phyloP scores from a whole-genome alignment of 1,139 yeast genomes.

The Trichomonascaceae sp. region DNA sequence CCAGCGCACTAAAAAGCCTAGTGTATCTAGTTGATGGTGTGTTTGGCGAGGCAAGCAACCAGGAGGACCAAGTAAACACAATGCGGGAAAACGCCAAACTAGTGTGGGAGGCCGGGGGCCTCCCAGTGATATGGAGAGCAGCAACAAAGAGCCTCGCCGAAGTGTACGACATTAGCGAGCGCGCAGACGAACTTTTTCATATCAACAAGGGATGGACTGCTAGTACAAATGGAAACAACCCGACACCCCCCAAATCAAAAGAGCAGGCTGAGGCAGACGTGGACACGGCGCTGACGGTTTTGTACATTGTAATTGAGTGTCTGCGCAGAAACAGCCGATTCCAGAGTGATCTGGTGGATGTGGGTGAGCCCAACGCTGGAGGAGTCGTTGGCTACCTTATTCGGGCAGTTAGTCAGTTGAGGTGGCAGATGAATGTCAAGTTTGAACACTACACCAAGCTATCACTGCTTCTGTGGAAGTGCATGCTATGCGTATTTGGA shows the following conservation, averaged over 20 bases:
- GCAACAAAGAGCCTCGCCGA: too few species aligned
- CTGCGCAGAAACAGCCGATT: constrained; percentile 18
- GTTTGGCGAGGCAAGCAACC: constrained; percentile 23
- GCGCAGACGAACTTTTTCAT: too few species aligned
- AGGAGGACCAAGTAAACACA: constrained; percentile 27
- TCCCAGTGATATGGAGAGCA: constrained; percentile 14
- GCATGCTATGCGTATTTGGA: constrained; percentile 56
- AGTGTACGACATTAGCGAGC: too few species aligned
- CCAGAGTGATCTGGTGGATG: constrained; percentile 18
- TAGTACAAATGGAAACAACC: too few species aligned
- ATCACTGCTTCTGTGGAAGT: constrained; percentile 42
- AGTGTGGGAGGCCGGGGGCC: constrained; percentile 13
- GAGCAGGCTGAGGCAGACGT: too few species aligned
- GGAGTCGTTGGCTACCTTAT: constrained; percentile 37
- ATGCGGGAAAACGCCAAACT: constrained; percentile 23
- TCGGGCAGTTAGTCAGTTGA: constrained; percentile 49
- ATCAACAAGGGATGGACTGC: too few species aligned
- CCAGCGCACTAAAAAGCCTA: too few species aligned
- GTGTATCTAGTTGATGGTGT: constrained; percentile 33
- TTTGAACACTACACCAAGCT: constrained; percentile 28
- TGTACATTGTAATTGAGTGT: constrained; percentile 36
- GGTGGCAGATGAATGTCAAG: constrained; percentile 34
- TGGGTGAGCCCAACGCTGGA: constrained; percentile 24
- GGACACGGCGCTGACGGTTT: too few species aligned
- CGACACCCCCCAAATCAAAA: too few species aligned